These are phyloP conservation scores for Lipomyces kockii DNA, from an alignment of 805 yeast genomes.

Conservation along the genomic window DNA sequence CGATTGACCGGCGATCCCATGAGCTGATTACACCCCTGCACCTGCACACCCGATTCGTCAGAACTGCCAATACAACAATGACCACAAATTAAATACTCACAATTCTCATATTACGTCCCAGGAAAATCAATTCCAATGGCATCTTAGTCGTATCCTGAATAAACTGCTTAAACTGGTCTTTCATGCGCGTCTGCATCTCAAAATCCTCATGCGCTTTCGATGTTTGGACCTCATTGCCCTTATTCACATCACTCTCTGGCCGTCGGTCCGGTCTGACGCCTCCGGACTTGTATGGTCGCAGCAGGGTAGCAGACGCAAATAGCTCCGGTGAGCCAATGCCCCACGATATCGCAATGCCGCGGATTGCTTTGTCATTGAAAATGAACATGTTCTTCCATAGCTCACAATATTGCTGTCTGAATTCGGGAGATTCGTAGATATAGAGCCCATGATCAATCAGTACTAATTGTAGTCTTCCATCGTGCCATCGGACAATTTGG, in stretches of 20 bases:
- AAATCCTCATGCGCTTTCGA: conserved; percentile 40
- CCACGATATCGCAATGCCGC: conserved; percentile 60
- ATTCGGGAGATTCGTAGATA: conserved; percentile 55
- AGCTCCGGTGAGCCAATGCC: conserved; percentile 70
- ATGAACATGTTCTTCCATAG: conserved; percentile 69
- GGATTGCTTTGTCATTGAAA: conserved; percentile 55
- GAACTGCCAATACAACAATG: neutral
- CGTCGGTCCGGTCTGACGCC: conserved; percentile 24
- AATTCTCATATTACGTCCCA: conserved; percentile 74
- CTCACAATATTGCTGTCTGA: conserved; percentile 60
- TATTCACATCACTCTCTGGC: conserved; percentile 33
- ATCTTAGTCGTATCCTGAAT: conserved; percentile 66
- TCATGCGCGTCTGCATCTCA: conserved; percentile 51
- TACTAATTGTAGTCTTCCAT: conserved; percentile 47
- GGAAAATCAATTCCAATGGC: conserved; percentile 67
- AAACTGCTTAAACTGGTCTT: conserved; percentile 58
- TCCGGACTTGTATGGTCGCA: conserved; percentile 51
- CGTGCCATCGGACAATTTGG: conserved; percentile 59
- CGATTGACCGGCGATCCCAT: conserved; percentile 79
- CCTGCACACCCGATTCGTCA: neutral
- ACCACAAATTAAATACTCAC: conserved; percentile 42
- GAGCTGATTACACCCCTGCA: conserved; percentile 64
- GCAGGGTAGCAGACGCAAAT: conserved; percentile 60
- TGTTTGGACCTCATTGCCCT: neutral
- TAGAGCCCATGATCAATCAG: conserved; percentile 78